Base-by-base conservation (phyloP, 2,329 filamentous ascomycete species). In the Fusarium transvaalense region DNA sequence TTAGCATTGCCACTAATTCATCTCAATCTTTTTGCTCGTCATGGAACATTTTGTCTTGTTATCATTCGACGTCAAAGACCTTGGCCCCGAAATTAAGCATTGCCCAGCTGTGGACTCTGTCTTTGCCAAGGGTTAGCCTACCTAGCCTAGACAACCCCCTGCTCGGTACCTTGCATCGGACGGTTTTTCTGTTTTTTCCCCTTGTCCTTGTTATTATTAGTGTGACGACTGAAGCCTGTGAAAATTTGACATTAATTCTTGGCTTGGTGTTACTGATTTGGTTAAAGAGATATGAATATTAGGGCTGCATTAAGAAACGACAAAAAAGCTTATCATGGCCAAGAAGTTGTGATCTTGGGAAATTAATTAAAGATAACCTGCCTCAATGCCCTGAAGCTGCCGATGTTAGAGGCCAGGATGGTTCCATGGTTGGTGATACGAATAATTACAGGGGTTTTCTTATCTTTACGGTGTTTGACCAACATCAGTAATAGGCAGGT, bases 1-100 rank as follows among this genome's bases (percentile, higher is more conserved):
- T 29, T 45, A 62, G 57, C 42, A 51, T n/a, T n/a, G 35, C 15
- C 43, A 42, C 55, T 61, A 60, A 39, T 60, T 50, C 60, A 38
- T 62, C 48, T 31, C 45, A 61, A 37, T 32, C 29, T 29, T 17
- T 43, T 23, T 42, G 38, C 52, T 17, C 42, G 34, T 42, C 58
- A 48, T 57, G 31, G 31, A 47, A 37, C 6, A 34, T 37, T 38
- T 37, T n/a, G 10, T 47, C 43, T 53, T 23, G 45, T 34, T 47
- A 31, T 48, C 43, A 48, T 38, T 56, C 27, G 34, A 32, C 39
- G 23, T 32, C 19, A 8, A 35, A 27, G n/a, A 17, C 10, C 62
- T 65, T 65, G 61, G 55, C 55, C 37, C 32, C 34, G 34, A 62
- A 66, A 66, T 66, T 56, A 64, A 53, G 61, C 61, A 60, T 65